Percentiles rank a stretch among this genome's conserved stretches.
Conservation (phyloP, 306 rosid genomes). For the Echinosophora koreensis region DNA sequence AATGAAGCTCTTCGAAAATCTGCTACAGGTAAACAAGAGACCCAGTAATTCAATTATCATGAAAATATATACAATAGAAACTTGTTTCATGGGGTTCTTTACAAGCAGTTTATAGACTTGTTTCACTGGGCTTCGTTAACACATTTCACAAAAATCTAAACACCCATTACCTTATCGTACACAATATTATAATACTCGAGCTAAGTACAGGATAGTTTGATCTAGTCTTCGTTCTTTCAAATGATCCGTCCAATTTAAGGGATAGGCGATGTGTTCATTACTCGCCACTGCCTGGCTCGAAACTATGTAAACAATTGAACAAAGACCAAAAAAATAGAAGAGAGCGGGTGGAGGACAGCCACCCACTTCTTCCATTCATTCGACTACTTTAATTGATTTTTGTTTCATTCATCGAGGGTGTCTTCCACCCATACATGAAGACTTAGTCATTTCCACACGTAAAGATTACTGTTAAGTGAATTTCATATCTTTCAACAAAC, state of each 20-base stretch:
- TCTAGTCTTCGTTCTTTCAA: background rate
- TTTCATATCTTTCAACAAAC: no score
- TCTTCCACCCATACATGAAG: no score
- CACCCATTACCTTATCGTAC: background rate
- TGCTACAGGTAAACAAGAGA: constrained; percentile 41
- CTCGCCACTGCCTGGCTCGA: no score
- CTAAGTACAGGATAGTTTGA: background rate
- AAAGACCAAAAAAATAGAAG: no score
- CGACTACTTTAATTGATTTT: background rate
- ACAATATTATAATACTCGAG: background rate
- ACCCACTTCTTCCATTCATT: background rate
- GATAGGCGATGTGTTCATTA: background rate
- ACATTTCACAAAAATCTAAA: background rate
- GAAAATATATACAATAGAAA: background rate
- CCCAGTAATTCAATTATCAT: background rate
- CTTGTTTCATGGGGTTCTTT: background rate
- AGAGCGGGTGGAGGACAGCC: background rate
- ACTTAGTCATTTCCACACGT: no score
- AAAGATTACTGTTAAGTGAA: no score
- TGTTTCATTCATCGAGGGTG: no score
- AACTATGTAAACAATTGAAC: no score
- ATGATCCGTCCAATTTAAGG: background rate
- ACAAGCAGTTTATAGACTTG: background rate
- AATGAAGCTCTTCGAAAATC: constrained; percentile 42
- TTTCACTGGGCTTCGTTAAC: background rate